A percentile compares a stretch with the other conserved stretches of the same genome.
Conservation (phyloP, 129 eudicot genomes). For the Flaveria robusta region DNA sequence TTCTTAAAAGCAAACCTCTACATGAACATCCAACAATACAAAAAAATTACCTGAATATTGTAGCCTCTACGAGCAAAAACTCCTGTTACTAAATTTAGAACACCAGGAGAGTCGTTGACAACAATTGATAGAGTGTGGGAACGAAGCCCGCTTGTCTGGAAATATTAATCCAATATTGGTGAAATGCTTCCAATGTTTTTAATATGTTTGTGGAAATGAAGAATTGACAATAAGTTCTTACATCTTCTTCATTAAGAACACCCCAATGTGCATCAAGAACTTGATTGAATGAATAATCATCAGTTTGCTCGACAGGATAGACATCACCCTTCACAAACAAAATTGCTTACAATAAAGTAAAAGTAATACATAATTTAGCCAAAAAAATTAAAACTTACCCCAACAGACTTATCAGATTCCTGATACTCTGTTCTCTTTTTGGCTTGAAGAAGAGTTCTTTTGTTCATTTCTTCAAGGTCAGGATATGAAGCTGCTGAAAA, state of each 20-base stretch:
- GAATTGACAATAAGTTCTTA: constrained; percentile 44
- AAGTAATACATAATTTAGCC: background rate
- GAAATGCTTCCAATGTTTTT: constrained; percentile 13
- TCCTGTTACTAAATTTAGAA: constrained; percentile 80
- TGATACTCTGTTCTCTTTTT: constrained; percentile 33
- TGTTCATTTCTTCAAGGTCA: constrained; percentile 60
- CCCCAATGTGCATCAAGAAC: constrained; percentile 99
- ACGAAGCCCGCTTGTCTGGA: constrained; percentile 75
- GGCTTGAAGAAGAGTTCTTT: constrained; percentile 43
- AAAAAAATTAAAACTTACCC: constrained; percentile 45
- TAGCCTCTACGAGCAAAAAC: constrained; percentile 93
- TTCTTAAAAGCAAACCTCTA: background rate
- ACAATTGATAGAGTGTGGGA: constrained; percentile 90
- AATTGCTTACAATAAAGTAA: constrained; percentile 7
- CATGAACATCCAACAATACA: constrained; percentile 15
- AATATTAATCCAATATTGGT: constrained; percentile 22
- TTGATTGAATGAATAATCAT: constrained; percentile 51
- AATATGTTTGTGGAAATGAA: background rate
- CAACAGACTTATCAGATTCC: constrained; percentile 50
- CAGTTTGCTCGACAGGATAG: constrained; percentile 79
- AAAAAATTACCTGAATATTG: constrained; percentile 66
- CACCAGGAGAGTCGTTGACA: constrained; percentile 84
- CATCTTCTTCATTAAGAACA: constrained; percentile 80
- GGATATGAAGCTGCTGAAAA: constrained; percentile 97
- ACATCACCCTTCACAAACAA: constrained; percentile 76